Percentiles rank a stretch among this genome's conserved stretches.
Evolutionary conservation across 495 filamentous ascomycete species (phyloP).

Genomic region (Penicillium desertorum): DNA sequence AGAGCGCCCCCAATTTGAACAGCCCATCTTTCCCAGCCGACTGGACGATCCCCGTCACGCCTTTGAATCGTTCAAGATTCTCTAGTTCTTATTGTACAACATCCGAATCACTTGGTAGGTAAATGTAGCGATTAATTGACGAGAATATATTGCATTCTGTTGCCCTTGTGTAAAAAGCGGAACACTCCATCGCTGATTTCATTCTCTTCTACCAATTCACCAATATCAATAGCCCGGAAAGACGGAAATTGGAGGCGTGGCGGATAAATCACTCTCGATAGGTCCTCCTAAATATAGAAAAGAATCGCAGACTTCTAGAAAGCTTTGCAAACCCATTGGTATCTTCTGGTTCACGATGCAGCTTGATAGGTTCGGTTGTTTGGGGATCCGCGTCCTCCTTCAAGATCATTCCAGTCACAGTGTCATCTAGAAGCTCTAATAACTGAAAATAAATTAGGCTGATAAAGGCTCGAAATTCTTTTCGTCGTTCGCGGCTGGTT

Average conservation of each 20-base stretch:
- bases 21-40: constrained; percentile 26
- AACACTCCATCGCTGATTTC: constrained; percentile 22
- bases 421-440: constrained; percentile 22
- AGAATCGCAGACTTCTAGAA: constrained; percentile 10
- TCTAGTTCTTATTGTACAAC: constrained; percentile 23
- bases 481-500: constrained; percentile 8
- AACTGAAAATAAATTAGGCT: constrained; percentile 10
- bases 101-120: constrained; percentile 22
- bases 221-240: constrained; percentile 13
- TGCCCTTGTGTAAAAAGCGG: constrained; percentile 12
- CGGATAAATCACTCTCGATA: constrained; percentile 20
- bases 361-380: constrained; percentile 1
- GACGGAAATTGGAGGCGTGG: constrained; percentile 14
- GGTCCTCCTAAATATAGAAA: constrained; percentile 24
- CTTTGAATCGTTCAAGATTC: constrained; percentile 21
- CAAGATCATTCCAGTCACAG: constrained; percentile 24
- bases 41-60: constrained; percentile 21
- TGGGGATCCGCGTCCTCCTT: constrained; percentile 5
- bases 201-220: constrained; percentile 11
- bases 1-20: constrained; percentile 32
- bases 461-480: constrained; percentile 7
- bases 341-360: constrained; percentile 2
- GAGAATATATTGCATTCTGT: constrained; percentile 15
- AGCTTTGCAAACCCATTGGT: constrained; percentile 4
- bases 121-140: constrained; percentile 21